Conservation (phyloP, 192 early-diverging fungal genomes). For the Radiomyces spectabilis region DNA sequence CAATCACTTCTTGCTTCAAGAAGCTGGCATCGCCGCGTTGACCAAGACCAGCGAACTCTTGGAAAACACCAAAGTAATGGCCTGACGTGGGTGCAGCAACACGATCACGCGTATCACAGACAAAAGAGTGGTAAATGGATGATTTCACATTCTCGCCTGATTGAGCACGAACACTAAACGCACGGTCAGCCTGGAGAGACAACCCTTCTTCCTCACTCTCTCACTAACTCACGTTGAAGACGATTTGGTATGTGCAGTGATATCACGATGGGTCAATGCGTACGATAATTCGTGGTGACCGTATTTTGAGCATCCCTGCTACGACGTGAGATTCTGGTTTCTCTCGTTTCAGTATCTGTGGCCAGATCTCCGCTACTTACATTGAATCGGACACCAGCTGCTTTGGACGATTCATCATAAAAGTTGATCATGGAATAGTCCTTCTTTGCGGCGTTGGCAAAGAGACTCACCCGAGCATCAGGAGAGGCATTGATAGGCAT, state of each 20-base stretch:
- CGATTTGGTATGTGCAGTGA: not conserved
- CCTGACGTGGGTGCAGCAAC: constrained; percentile 70
- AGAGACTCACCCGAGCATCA: constrained; percentile 43
- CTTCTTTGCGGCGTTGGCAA: constrained; percentile 12
- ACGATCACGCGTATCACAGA: constrained; percentile 73
- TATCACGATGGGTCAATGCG: constrained; percentile 59
- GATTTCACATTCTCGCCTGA: constrained; percentile 56
- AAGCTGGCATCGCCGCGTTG: constrained; percentile 66
- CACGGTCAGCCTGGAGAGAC: not conserved
- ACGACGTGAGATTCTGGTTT: not conserved
- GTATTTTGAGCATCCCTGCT: not conserved
- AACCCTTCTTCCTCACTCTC: not conserved
- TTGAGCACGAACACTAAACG: constrained; percentile 4
- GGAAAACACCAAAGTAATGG: constrained; percentile 33
- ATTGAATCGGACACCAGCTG: constrained; percentile 17
- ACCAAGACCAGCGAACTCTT: constrained; percentile 78
- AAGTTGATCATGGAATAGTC: constrained; percentile 21
- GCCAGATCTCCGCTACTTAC: not conserved
- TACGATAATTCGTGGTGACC: constrained; percentile 57
- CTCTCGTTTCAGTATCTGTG: not conserved
- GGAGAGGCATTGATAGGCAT: constrained; percentile 63
- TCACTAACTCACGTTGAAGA: constrained; percentile 6
- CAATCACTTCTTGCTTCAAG: constrained; percentile 60
- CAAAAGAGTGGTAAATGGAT: constrained; percentile 56
- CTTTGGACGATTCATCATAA: constrained; percentile 15